These are phyloP conservation scores for Sarocladium oryzae DNA, from an alignment of 2,329 filamentous ascomycete species.

Conservation along the genomic window DNA sequence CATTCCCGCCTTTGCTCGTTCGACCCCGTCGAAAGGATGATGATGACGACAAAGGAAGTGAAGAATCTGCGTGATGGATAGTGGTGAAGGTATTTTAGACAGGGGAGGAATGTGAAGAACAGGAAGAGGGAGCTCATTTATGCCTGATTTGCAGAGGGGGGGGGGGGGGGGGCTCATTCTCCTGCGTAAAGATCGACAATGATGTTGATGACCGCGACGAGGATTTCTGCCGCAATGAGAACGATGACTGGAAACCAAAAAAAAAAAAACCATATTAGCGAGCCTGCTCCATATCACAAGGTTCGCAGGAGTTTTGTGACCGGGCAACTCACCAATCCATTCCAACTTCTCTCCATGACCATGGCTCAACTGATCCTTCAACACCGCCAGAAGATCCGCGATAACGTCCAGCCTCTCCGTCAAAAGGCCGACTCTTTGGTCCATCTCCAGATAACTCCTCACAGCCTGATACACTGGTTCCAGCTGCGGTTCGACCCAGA, in stretches of 20 bases:
- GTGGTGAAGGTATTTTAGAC: too few relatives aligned
- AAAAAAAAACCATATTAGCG: too few relatives aligned
- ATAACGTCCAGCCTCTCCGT: slow-evolving; percentile 89
- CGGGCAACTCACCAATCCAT: slow-evolving; percentile 70
- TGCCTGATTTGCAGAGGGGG: too few relatives aligned
- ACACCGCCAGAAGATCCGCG: slow-evolving; percentile 77
- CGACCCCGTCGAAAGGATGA: too few relatives aligned
- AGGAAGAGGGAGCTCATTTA: background rate
- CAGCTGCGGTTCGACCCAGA: slow-evolving; percentile 96
- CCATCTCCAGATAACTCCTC: slow-evolving; percentile 94
- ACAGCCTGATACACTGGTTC: slow-evolving; percentile 96
- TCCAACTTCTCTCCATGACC: slow-evolving; percentile 85
- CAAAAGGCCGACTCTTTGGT: slow-evolving; percentile 82
- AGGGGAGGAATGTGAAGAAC: too few relatives aligned
- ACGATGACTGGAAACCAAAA: slow-evolving; percentile 80
- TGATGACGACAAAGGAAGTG: too few relatives aligned
- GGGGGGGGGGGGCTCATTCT: slow-evolving; percentile 13
- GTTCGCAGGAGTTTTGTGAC: background rate
- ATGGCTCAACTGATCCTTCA: slow-evolving; percentile 89
- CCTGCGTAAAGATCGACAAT: slow-evolving; percentile 79
- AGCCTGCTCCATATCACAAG: background rate
- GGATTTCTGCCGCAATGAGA: slow-evolving; percentile 89
- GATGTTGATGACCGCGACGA: slow-evolving; percentile 90
- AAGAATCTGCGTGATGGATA: too few relatives aligned
- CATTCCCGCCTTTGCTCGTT: too few relatives aligned